Evolutionary conservation across 2,329 filamentous ascomycete genomes (phyloP).

Genomic region (Sclerotinia glacialis): DNA sequence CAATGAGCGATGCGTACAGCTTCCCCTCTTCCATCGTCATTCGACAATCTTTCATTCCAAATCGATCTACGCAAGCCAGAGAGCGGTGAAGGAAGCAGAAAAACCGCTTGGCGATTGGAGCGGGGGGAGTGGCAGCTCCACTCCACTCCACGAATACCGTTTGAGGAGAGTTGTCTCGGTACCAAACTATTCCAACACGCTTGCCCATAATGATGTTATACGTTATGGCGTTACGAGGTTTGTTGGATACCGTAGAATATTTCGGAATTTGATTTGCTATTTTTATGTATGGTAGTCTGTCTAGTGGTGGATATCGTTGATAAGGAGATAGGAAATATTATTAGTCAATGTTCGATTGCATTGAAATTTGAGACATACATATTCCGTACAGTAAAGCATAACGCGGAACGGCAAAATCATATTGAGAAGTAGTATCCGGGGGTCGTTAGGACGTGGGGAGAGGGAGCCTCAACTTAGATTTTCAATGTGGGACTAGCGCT

Average conservation of each 20-base stretch:
- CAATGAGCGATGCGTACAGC: background rate
- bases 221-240: constrained; percentile 3
- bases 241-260: background rate
- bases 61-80: constrained; percentile 9
- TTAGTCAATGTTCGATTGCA: background rate
- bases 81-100: constrained; percentile 13
- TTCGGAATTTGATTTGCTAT: background rate
- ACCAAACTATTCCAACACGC: background rate
- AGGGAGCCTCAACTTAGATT: constrained; percentile 11
- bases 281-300: background rate
- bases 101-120: constrained; percentile 14
- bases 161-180: constrained; percentile 1
- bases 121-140: constrained; percentile 7
- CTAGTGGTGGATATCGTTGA: background rate
- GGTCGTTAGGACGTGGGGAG: background rate
- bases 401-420: constrained; percentile 4
- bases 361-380: constrained; percentile 1
- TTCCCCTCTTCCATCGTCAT: background rate
- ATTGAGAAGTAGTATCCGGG: constrained; percentile 4
- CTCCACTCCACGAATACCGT: constrained; percentile 3
- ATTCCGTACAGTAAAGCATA: background rate
- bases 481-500: background rate
- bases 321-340: background rate
- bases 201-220: background rate
- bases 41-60: constrained; percentile 1